Evolutionary conservation across 257 asterid species (phyloP).

Genomic region (Capsicum baccatum): DNA sequence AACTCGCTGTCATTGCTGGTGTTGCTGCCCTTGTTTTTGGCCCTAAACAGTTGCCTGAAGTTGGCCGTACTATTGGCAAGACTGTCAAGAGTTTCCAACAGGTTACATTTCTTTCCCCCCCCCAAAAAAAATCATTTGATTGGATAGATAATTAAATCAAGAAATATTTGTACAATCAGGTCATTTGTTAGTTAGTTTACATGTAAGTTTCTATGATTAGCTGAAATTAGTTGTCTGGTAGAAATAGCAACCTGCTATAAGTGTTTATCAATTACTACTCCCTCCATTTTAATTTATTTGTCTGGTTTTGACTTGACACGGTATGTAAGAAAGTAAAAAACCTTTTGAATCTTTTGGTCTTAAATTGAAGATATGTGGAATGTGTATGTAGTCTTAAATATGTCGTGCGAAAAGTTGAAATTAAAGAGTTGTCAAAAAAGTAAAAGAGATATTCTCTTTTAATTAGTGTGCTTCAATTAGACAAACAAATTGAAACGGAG

Average conservation of each 20-base stretch:
- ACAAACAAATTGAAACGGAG: too few relatives aligned
- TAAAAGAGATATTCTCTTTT: too few relatives aligned
- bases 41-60: conserved; percentile 84
- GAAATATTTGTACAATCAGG: neutral
- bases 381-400: too few relatives aligned
- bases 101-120: conserved; percentile 40
- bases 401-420: too few relatives aligned
- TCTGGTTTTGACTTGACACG: too few relatives aligned
- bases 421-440: too few relatives aligned
- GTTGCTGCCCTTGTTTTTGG: conserved; percentile 85
- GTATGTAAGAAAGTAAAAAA: too few relatives aligned
- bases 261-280: too few relatives aligned
- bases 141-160: neutral
- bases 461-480: too few relatives aligned
- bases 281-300: too few relatives aligned
- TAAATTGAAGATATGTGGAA: too few relatives aligned
- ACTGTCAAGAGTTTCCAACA: conserved; percentile 92
- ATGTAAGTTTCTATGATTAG: neutral
- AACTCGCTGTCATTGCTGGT: conserved; percentile 84
- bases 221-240: neutral
- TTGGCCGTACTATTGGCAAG: conserved; percentile 85
- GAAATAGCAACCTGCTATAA: neutral
- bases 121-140: neutral
- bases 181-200: conserved; percentile 9
- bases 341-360: too few relatives aligned